Evolutionary conservation across 2,329 filamentous ascomycete genomes (phyloP).

Genomic region (Verticillium klebahnii): DNA sequence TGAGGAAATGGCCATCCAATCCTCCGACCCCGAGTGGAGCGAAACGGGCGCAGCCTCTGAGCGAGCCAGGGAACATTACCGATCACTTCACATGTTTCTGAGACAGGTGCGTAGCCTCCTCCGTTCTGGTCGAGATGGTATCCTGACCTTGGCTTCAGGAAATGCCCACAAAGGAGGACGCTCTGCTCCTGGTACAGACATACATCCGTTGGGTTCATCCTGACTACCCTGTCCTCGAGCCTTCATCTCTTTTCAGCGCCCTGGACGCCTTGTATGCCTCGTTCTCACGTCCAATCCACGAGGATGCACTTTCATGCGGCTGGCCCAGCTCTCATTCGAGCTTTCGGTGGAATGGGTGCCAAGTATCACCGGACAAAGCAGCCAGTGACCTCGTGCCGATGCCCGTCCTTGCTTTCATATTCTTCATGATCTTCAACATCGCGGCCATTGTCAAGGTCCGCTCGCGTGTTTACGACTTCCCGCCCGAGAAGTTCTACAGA

Average conservation of each 20-base stretch:
- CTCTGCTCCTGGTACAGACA: conserved; percentile 13
- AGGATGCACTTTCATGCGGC: conserved; percentile 8
- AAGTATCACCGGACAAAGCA: conserved; percentile 2
- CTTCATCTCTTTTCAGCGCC: conserved; percentile 13
- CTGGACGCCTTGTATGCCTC: conserved; percentile 17
- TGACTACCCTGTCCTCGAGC: conserved; percentile 17
- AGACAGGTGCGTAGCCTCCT: conserved; percentile 1
- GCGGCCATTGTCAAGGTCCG: conserved; percentile 27
- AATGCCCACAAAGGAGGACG: conserved; percentile 15
- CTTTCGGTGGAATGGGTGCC: conserved; percentile 17
- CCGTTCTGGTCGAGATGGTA: not conserved
- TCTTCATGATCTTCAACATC: conserved; percentile 30
- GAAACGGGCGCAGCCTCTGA: not conserved
- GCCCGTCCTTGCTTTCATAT: conserved; percentile 21
- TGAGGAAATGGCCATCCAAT: not conserved
- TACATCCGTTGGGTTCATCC: conserved; percentile 18
- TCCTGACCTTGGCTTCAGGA: conserved; percentile 8
- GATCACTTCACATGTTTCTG: conserved; percentile 1
- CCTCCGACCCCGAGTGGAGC: conserved; percentile 1
- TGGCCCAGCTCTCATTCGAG: conserved; percentile 14
- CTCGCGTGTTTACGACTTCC: conserved; percentile 25
- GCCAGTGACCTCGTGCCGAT: conserved; percentile 10
- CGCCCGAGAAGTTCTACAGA: conserved; percentile 26
- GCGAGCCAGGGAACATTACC: conserved; percentile 11
- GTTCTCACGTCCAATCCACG: conserved; percentile 5